Conservation (phyloP, 2,329 filamentous ascomycete genomes). For the Chrysoporthe puriensis region DNA sequence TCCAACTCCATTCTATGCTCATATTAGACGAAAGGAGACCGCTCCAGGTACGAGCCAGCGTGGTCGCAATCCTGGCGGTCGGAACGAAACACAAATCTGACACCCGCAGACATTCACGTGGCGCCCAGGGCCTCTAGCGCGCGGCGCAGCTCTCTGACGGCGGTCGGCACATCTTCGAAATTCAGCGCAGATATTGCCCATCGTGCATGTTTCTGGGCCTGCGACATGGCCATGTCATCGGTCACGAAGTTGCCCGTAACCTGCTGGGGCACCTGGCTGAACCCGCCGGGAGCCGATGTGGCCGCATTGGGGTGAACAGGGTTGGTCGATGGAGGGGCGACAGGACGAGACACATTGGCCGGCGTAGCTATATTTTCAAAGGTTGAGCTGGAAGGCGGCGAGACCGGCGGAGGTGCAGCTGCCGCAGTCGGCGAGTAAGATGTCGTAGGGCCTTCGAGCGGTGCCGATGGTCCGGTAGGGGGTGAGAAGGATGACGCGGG, state of each 20-base stretch:
- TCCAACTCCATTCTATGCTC: slow-evolving; percentile 28
- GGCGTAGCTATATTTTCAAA: slow-evolving; percentile 29
- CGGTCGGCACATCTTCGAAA: slow-evolving; percentile 92
- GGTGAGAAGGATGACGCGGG: slow-evolving; percentile 38
- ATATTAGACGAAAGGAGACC: background rate
- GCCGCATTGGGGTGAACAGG: slow-evolving; percentile 10
- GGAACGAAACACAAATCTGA: slow-evolving; percentile 9
- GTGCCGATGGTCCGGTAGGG: slow-evolving; percentile 33
- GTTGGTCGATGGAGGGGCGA: slow-evolving; percentile 27
- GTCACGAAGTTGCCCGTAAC: slow-evolving; percentile 33
- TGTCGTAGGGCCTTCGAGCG: slow-evolving; percentile 29
- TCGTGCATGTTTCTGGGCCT: slow-evolving; percentile 92
- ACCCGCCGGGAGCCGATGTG: slow-evolving; percentile 27
- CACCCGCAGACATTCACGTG: slow-evolving; percentile 41
- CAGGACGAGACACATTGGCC: slow-evolving; percentile 29
- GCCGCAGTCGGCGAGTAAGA: slow-evolving; percentile 34
- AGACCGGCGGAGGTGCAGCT: slow-evolving; percentile 36
- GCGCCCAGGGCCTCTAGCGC: slow-evolving; percentile 75
- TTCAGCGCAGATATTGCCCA: slow-evolving; percentile 97
- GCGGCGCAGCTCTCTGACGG: slow-evolving; percentile 78
- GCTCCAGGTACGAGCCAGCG: no score
- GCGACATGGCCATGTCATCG: slow-evolving; percentile 72
- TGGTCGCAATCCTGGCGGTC: background rate
- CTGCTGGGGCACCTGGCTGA: slow-evolving; percentile 31
- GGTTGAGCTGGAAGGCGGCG: slow-evolving; percentile 31